Evolutionary conservation across 2,329 filamentous ascomycete genomes (phyloP).

Genomic region (Lachnellula cervina): DNA sequence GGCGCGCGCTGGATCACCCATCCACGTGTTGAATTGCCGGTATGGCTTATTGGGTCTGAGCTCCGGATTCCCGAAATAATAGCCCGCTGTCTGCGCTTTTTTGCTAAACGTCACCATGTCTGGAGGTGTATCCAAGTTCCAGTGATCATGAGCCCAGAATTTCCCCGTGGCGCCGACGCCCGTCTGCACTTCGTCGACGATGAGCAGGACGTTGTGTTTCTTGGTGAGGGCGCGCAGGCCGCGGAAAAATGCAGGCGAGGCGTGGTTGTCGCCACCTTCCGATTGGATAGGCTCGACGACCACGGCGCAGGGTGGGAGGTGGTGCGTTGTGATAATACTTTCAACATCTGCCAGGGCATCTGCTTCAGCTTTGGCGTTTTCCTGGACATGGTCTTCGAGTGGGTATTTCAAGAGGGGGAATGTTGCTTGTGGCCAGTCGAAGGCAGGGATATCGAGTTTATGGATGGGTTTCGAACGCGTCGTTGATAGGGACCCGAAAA

Average conservation of each 20-base stretch:
- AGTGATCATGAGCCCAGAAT: slow-evolving; percentile 86
- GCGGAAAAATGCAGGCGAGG: slow-evolving; percentile 72
- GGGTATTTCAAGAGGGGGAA: slow-evolving; percentile 78
- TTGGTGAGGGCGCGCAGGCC: slow-evolving; percentile 68
- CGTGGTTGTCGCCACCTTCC: slow-evolving; percentile 81
- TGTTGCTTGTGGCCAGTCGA: slow-evolving; percentile 80
- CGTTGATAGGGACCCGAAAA: slow-evolving; percentile 73
- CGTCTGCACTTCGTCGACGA: slow-evolving; percentile 82
- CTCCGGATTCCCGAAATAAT: slow-evolving; percentile 73
- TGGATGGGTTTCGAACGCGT: slow-evolving; percentile 80
- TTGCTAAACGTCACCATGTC: slow-evolving; percentile 89
- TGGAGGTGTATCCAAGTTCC: slow-evolving; percentile 65
- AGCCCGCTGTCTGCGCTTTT: slow-evolving; percentile 80
- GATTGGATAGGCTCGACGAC: slow-evolving; percentile 78
- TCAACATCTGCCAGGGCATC: slow-evolving; percentile 71
- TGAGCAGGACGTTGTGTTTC: slow-evolving; percentile 65
- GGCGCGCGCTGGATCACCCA: slow-evolving; percentile 74
- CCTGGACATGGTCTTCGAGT: slow-evolving; percentile 61
- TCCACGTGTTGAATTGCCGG: slow-evolving; percentile 86
- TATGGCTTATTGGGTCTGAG: slow-evolving; percentile 77
- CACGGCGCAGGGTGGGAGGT: slow-evolving; percentile 67
- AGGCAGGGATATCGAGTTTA: slow-evolving; percentile 83
- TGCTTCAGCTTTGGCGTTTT: slow-evolving; percentile 68
- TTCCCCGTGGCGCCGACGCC: slow-evolving; percentile 80
- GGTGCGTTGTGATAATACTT: slow-evolving; percentile 60